Percentiles rank a stretch among this genome's conserved stretches.
Evolutionary conservation across 345 rosid genomes (phyloP).

Genomic region (Streptanthus diversifolius): DNA sequence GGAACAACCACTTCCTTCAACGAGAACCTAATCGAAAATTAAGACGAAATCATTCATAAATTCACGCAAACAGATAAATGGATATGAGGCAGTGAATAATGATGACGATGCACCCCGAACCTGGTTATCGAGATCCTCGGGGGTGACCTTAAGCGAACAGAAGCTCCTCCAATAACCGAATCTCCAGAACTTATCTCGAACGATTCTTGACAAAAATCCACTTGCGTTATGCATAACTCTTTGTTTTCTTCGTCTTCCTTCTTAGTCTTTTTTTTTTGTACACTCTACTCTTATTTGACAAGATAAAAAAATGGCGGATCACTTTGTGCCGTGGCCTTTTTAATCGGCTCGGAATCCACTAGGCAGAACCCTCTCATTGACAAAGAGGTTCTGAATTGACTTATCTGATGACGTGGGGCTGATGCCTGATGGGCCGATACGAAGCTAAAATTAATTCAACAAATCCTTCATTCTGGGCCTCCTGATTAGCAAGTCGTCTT

Average conservation of each 20-base stretch:
- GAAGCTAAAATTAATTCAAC: background rate
- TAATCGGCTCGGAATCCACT: slow-evolving; percentile 13
- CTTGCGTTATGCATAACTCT: slow-evolving; percentile 38
- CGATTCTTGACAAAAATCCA: slow-evolving; percentile 34
- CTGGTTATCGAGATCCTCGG: slow-evolving; percentile 52
- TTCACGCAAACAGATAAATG: background rate
- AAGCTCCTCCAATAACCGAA: slow-evolving; percentile 30
- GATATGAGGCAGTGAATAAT: background rate
- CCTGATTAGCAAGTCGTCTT: background rate
- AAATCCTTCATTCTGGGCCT: background rate
- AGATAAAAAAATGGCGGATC: slow-evolving; percentile 26
- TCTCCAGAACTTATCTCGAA: slow-evolving; percentile 19
- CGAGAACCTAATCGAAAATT: slow-evolving; percentile 48
- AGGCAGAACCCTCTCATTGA: background rate
- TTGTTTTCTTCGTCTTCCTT: background rate
- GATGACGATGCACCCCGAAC: slow-evolving; percentile 30
- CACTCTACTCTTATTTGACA: slow-evolving; percentile 17
- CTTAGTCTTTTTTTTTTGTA: background rate
- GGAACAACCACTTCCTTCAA: slow-evolving; percentile 65
- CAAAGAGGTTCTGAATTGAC: background rate
- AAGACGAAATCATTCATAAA: background rate
- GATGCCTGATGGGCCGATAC: slow-evolving; percentile 2
- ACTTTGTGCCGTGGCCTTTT: slow-evolving; percentile 6
- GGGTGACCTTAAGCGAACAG: slow-evolving; percentile 38
- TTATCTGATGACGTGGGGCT: slow-evolving; percentile 4